Base-by-base conservation (phyloP, 2,329 filamentous ascomycete species). In the Pestalotiopsis sp. region DNA sequence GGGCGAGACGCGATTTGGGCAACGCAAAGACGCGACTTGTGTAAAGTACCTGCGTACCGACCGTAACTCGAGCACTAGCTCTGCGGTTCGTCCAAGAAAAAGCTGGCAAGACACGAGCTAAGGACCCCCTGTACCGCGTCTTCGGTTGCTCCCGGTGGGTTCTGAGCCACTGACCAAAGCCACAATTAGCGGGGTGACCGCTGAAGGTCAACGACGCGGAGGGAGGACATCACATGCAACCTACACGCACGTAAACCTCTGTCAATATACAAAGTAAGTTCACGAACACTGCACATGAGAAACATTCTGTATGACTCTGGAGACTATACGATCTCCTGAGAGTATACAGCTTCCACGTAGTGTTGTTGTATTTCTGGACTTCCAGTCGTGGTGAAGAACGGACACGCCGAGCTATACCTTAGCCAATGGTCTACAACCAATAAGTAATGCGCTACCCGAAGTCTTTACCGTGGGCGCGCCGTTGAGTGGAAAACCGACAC, bases 1-100 rank as follows among this genome's bases (percentile, higher is more conserved):
- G 61, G 59, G 59, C 61, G 39, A 64, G 61, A 64, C 61, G 61
- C 61, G 61, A 12, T 49, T 64, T 64, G 20, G 23, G 23, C 14
- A 45, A 20, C 20, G 61, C 61, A 64, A 7, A 45, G 61, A 64
- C 61, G 61, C 61, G 61, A 64, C 39, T 49, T 64, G 61, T 9
- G 41, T 52, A 52, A 52, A 52, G 45, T 52, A 52, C 45, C 7
- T 52, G 45, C 17, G 45, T 52, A 23, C 45, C 7, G 45, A 17
- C 45, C 45, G 20, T 52, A 36, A 36, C 31, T 36, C 31, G 31
- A 36, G 31, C 31, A 20, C 45, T 52, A 52, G 45, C 45, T 52
- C 45, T 52, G 41, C n/a, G 41, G 31, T n/a, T 49, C 41, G 13
- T 49, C 17, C 45, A 52, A 52, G 45, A 52, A 52, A 52, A 52